Base-by-base conservation (phyloP, 352 stramenopile species). In the Thalassiosira mediterranea region DNA sequence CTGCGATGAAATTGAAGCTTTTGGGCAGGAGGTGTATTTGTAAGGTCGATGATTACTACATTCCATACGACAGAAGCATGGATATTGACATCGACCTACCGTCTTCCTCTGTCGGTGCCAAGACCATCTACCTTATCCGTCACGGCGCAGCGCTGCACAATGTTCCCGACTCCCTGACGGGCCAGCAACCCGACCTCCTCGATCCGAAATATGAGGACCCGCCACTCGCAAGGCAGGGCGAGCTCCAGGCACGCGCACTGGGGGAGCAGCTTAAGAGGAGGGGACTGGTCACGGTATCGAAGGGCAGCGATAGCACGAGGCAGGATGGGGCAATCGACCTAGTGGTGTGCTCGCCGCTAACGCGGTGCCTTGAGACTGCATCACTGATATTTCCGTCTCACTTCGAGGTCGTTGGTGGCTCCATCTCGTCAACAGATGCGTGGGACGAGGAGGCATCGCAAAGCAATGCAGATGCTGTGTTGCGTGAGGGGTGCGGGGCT, bases 51-150 rank as follows among this genome's bases (percentile, higher is more conserved):
- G n/a, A n/a, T n/a, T n/a, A n/a, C n/a, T n/a, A n/a, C n/a, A n/a
- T n/a, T n/a, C n/a, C n/a, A n/a, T n/a, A n/a, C n/a, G n/a, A n/a
- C n/a, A n/a, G n/a, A n/a, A n/a, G n/a, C n/a, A n/a, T n/a, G n/a
- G n/a, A n/a, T n/a, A n/a, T n/a, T n/a, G n/a, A n/a, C n/a, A n/a
- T n/a, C n/a, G n/a, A n/a, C n/a, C n/a, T n/a, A n/a, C n/a, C n/a
- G n/a, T n/a, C n/a, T n/a, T n/a, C n/a, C n/a, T n/a, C n/a, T n/a
- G n/a, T n/a, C n/a, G n/a, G n/a, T n/a, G n/a, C 25, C 37, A 90
- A 92, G 74, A 91, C 79, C 2, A 68, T 92, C 19, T 89, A 86
- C 61, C 64, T 93, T 3, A 90, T 93, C 60, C 84, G 87, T 21
- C 87, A 93, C 66, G 87, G 84, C 60, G 68, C 76, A 15, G 79